These are phyloP conservation scores for Dendrocalamus latiflorus DNA, from an alignment of 202 grass and related monocot genomes.

Conservation along the genomic window DNA sequence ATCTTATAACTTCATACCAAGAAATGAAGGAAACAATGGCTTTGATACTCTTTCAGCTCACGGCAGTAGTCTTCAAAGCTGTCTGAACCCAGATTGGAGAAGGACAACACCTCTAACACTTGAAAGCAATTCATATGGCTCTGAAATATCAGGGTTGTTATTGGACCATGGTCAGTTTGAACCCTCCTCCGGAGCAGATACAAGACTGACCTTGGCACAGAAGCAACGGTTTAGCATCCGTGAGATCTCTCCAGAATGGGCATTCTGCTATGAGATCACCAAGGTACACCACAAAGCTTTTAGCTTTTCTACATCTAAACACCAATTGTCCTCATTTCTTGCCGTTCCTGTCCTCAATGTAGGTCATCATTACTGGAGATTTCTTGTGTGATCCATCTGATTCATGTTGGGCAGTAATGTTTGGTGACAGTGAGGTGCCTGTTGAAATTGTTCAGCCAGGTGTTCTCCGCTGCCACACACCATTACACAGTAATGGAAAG, in stretches of 20 bases:
- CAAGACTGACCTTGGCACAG: conserved; percentile 40
- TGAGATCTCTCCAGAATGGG: conserved; percentile 97
- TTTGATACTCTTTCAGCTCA: conserved; percentile 41
- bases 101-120: conserved; percentile 25
- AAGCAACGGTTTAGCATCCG: conserved; percentile 60
- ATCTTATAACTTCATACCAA: conserved; percentile 28
- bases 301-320: conserved; percentile 5
- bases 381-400: conserved; percentile 68
- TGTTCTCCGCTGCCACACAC: conserved; percentile 78
- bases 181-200: conserved; percentile 31
- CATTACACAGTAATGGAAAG: conserved; percentile 59
- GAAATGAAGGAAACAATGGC: conserved; percentile 22
- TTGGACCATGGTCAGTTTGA: conserved; percentile 58
- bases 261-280: conserved; percentile 72
- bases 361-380: conserved; percentile 92
- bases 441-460: conserved; percentile 85
- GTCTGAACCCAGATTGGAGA: conserved; percentile 56
- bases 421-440: conserved; percentile 72
- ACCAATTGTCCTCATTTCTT: conserved; percentile 31
- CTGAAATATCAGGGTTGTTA: conserved; percentile 45
- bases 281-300: conserved; percentile 61
- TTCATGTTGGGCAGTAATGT: conserved; percentile 65
- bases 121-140: conserved; percentile 31
- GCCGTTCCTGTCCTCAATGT: neutral
- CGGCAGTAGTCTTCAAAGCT: conserved; percentile 39